Conservation (phyloP, 768 basidiomycete species). For the Leccinum longicurvipes region DNA sequence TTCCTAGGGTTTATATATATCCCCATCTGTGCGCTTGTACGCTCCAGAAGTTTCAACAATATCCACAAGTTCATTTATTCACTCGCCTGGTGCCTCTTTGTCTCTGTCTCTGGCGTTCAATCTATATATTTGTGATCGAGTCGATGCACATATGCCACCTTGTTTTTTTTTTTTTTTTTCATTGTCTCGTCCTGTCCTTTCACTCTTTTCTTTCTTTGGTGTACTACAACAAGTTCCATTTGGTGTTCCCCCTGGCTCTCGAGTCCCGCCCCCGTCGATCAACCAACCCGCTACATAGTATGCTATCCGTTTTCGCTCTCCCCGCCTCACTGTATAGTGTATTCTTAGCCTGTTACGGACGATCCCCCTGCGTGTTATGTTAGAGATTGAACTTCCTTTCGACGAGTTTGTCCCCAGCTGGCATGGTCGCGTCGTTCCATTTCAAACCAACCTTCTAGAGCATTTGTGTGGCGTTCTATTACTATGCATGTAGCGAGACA, state of each 20-base stretch:
- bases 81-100: background rate
- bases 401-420: no score
- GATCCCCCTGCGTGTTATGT: background rate
- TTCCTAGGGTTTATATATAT: constrained; percentile 7
- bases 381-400: no score
- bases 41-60: background rate
- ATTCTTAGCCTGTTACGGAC: background rate
- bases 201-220: background rate
- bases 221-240: background rate
- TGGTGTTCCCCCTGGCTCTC: background rate
- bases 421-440: no score
- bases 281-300: background rate
- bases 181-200: background rate
- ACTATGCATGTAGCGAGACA: no score
- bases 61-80: background rate
- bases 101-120: background rate
- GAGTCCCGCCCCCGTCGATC: background rate
- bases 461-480: no score
- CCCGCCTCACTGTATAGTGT: background rate
- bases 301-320: background rate
- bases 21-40: background rate
- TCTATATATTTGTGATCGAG: background rate
- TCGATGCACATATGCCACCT: background rate
- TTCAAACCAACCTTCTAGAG: no score
- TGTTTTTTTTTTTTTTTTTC: background rate